Percentiles rank a stretch among this genome's conserved stretches.
These are phyloP conservation scores for Hericium erinaceus DNA, from an alignment of 768 basidiomycete species.

Conservation along the genomic window DNA sequence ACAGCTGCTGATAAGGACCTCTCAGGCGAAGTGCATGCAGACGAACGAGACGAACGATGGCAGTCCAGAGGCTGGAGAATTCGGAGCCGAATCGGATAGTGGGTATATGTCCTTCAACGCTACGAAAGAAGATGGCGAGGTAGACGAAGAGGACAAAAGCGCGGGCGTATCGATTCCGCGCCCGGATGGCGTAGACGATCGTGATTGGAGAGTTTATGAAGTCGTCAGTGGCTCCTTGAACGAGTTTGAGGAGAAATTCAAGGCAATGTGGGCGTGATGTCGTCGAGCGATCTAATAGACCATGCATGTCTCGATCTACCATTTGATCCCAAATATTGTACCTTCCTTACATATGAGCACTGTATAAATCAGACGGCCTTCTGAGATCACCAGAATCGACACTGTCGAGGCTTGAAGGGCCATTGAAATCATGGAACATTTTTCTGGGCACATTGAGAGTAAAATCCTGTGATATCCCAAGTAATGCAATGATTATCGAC, in stretches of 20 bases:
- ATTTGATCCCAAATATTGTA: no score
- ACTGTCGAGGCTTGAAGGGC: no score
- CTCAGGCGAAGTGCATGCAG: slow-evolving; percentile 5
- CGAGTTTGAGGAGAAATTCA: slow-evolving; percentile 53
- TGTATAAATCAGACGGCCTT: no score
- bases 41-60: slow-evolving; percentile 13
- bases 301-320: no score
- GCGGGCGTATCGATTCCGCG: slow-evolving; percentile 17
- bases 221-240: slow-evolving; percentile 32
- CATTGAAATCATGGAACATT: no score
- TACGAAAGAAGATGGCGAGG: slow-evolving; percentile 17
- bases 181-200: slow-evolving; percentile 31
- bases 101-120: slow-evolving; percentile 24
- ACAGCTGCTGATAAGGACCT: slow-evolving; percentile 29
- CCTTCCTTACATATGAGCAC: no score
- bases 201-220: slow-evolving; percentile 49
- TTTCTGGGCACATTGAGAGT: no score
- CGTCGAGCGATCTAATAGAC: no score
- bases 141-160: slow-evolving; percentile 17
- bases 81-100: slow-evolving; percentile 19
- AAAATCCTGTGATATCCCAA: no score
- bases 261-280: slow-evolving; percentile 39
- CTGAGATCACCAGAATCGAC: no score
- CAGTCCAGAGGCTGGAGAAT: slow-evolving; percentile 6
- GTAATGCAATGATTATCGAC: no score